phyloP scores from a whole-genome alignment of 75 land plant genomes.

The Larix kaempferi region DNA sequence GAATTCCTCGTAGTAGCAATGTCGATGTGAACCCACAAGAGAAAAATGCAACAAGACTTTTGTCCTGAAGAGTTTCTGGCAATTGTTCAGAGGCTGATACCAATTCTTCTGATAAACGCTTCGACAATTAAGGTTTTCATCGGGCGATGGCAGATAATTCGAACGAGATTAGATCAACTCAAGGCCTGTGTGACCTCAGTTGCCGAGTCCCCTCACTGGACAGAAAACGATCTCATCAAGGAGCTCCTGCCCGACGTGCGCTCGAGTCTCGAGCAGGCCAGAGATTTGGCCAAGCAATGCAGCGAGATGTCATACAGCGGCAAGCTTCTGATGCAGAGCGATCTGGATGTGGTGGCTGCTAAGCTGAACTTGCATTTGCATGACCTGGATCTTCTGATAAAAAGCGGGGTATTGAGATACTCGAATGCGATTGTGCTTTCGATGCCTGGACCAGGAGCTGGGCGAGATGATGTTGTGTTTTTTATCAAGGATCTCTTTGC shows the following conservation, averaged over 20 bases:
- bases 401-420: constrained; percentile 43
- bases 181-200: constrained; percentile 22
- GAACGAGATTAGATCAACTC: constrained; percentile 47
- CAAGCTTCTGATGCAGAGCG: constrained; percentile 74
- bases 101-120: constrained; percentile 32
- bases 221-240: constrained; percentile 37
- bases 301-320: constrained; percentile 38
- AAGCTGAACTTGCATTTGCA: constrained; percentile 53
- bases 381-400: constrained; percentile 58
- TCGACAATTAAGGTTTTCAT: constrained; percentile 44
- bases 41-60: not conserved
- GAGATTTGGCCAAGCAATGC: constrained; percentile 41
- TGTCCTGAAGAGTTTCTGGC: not conserved
- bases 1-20: not conserved
- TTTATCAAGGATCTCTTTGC: constrained; percentile 66
- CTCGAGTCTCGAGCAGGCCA: constrained; percentile 36
- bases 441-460: constrained; percentile 30
- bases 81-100: not conserved
- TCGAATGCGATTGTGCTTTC: constrained; percentile 54
- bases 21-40: not conserved
- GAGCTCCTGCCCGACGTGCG: constrained; percentile 39
- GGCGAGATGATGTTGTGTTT: constrained; percentile 40
- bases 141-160: constrained; percentile 63
- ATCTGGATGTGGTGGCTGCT: constrained; percentile 64
- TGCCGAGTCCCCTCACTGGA: constrained; percentile 32